A percentile compares a stretch with the other conserved stretches of the same genome.
Conservation (phyloP, 371 early-diverging fungal species). For the Apophysomyces trapeziformis region DNA sequence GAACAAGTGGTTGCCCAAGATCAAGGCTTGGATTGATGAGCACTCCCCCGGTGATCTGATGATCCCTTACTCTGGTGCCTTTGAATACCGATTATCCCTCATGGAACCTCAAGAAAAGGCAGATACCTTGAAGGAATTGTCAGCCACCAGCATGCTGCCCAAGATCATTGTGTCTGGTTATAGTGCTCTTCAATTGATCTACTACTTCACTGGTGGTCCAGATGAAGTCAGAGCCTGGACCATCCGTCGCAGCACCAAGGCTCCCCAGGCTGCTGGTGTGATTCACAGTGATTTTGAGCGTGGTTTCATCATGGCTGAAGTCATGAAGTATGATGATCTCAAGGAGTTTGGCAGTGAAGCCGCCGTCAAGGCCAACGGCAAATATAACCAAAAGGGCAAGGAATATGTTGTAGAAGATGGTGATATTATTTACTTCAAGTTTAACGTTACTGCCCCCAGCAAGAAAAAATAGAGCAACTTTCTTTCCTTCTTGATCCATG, state of each 20-base stretch:
- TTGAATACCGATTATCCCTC: constrained; percentile 68
- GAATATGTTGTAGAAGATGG: constrained; percentile 95
- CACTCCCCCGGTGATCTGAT: constrained; percentile 85
- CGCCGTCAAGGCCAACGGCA: constrained; percentile 95
- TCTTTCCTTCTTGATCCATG: constrained; percentile 10
- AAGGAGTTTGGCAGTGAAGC: constrained; percentile 81
- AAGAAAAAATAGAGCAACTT: constrained; percentile 31
- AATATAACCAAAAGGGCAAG: constrained; percentile 91
- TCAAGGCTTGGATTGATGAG: constrained; percentile 92
- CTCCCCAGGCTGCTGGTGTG: constrained; percentile 97
- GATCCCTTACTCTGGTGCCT: constrained; percentile 90
- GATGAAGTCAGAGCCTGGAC: constrained; percentile 98
- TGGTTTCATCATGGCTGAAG: constrained; percentile 98
- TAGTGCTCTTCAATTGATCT: constrained; percentile 86
- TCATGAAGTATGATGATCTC: constrained; percentile 89
- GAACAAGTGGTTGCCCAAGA: constrained; percentile 92
- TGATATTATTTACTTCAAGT: constrained; percentile 81
- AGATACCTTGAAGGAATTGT: constrained; percentile 63
- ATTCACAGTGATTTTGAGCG: constrained; percentile 92
- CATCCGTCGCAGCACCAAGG: constrained; percentile 88
- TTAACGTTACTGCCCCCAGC: constrained; percentile 51
- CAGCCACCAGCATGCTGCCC: constrained; percentile 73
- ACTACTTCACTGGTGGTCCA: constrained; percentile 97
- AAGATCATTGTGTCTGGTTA: constrained; percentile 96
- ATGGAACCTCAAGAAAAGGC: constrained; percentile 62